Conservation (phyloP, 805 yeast species). For the Peterozyma toletana region DNA sequence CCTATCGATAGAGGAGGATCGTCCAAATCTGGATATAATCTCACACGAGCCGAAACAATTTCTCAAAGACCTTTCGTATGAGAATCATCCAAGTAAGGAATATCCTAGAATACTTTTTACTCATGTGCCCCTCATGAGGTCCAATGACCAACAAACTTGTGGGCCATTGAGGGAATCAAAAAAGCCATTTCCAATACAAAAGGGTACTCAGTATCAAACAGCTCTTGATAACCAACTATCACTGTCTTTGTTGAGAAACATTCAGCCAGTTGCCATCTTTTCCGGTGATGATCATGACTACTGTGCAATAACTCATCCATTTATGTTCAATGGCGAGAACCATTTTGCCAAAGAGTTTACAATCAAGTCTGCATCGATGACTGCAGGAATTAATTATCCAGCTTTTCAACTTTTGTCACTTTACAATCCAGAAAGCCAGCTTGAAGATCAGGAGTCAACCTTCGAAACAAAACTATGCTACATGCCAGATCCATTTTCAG, state of each 20-base stretch:
- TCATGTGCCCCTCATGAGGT: conserved; percentile 85
- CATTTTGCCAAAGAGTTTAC: conserved; percentile 63
- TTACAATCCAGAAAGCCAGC: conserved; percentile 30
- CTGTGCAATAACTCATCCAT: conserved; percentile 63
- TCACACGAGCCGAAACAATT: conserved; percentile 43
- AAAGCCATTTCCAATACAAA: conserved; percentile 54
- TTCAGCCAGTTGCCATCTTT: conserved; percentile 65
- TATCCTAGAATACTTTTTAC: conserved; percentile 64
- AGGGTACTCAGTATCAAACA: conserved; percentile 86
- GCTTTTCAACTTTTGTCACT: conserved; percentile 81
- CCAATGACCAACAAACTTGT: conserved; percentile 47
- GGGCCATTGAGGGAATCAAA: conserved; percentile 72
- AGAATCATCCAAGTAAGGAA: conserved; percentile 14
- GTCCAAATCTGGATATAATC: conserved; percentile 32
- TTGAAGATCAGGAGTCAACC: background rate
- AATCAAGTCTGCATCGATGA: conserved; percentile 86
- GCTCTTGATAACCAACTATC: conserved; percentile 63
- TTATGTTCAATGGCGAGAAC: conserved; percentile 13
- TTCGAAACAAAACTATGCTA: conserved; percentile 4
- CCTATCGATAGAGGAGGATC: conserved; percentile 40
- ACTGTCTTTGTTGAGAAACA: conserved; percentile 43
- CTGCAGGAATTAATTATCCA: conserved; percentile 81
- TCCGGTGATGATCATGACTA: conserved; percentile 98
- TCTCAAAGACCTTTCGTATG: conserved; percentile 29
- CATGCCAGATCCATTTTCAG: conserved; percentile 4